phyloP scores from a whole-genome alignment of 176 grass and related monocot genomes.

The Aegilops longissima region DNA sequence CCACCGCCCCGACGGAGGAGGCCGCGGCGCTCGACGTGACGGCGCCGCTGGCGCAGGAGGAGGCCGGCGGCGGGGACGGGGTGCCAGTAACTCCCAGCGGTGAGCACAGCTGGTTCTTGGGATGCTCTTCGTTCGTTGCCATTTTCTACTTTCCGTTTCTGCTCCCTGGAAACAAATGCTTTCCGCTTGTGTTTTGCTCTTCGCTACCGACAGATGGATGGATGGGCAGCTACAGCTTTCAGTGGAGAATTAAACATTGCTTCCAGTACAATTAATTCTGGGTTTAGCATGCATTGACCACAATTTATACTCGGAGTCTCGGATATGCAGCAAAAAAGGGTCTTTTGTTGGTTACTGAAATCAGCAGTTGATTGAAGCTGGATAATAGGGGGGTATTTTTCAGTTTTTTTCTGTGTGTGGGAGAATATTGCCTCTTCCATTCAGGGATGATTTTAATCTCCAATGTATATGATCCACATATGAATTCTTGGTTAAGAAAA shows the following conservation, averaged over 20 bases:
- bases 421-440: not conserved
- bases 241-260: not conserved
- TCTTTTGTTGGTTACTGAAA: not conserved
- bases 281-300: not conserved
- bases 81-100: not conserved
- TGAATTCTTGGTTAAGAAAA: not conserved
- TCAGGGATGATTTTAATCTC: not conserved
- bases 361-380: not conserved
- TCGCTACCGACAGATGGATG: not conserved
- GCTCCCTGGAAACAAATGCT: not conserved
- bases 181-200: not conserved
- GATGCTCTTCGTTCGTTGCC: not conserved
- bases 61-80: not conserved
- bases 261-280: not conserved
- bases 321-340: not conserved
- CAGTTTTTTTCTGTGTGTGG: too few relatives aligned
- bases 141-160: not conserved
- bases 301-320: not conserved
- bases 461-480: not conserved
- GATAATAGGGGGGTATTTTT: not conserved
- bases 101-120: constrained; percentile 28
- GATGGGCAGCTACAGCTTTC: not conserved
- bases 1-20: constrained; percentile 10
- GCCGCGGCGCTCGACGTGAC: not conserved
- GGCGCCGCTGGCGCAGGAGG: constrained; percentile 8